Conservation (phyloP, 2,329 filamentous ascomycete species). For the Thielaviopsis ethacetica region DNA sequence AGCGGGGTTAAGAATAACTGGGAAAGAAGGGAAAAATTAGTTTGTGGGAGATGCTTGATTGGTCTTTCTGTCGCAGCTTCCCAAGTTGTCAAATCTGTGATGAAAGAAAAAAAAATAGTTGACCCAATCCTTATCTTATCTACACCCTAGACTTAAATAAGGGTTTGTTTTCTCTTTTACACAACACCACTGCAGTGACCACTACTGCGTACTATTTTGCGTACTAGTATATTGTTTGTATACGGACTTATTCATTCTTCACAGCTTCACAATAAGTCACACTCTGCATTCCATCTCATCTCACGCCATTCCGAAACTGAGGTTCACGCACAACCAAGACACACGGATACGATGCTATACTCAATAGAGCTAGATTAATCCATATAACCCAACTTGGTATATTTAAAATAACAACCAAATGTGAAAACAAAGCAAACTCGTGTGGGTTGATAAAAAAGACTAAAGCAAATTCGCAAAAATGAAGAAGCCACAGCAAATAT, state of each 20-base stretch:
- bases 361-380: neutral
- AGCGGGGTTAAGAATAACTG: too few relatives aligned
- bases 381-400: neutral
- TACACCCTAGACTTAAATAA: neutral
- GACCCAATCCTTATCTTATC: slow-evolving; percentile 3
- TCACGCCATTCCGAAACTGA: neutral
- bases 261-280: neutral
- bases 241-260: too few relatives aligned
- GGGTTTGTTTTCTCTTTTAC: neutral
- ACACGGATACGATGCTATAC: too few relatives aligned
- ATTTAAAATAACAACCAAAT: neutral
- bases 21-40: neutral
- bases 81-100: neutral
- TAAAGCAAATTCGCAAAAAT: neutral
- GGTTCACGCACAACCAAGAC: too few relatives aligned
- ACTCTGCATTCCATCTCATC: neutral
- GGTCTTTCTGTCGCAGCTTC: neutral
- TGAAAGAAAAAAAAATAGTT: slow-evolving; percentile 5
- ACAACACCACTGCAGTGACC: too few relatives aligned
- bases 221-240: too few relatives aligned
- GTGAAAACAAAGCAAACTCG: neutral
- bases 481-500: neutral
- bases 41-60: neutral
- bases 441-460: too few relatives aligned
- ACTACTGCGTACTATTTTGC: too few relatives aligned